phyloP scores from a whole-genome alignment of 768 basidiomycete species.

The Termitomyces sp. region DNA sequence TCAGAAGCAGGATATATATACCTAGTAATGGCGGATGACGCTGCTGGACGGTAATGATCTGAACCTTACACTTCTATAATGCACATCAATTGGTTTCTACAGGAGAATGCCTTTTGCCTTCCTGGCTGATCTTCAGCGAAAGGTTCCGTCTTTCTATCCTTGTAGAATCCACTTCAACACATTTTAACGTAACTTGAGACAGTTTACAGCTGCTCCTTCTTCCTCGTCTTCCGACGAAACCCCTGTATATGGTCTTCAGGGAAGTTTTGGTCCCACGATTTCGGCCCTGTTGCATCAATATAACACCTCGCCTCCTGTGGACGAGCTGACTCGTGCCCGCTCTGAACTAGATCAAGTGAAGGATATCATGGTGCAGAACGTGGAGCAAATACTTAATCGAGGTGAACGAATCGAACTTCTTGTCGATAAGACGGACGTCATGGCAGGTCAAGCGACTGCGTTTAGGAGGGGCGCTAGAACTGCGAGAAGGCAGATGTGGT shows the following conservation, averaged over 20 bases:
- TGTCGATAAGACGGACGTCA: conserved; percentile 94
- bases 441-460: conserved; percentile 91
- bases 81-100: conserved; percentile 1
- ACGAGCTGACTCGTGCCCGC: conserved; percentile 88
- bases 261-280: conserved; percentile 63
- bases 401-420: conserved; percentile 95
- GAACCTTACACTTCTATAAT: neutral
- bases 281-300: conserved; percentile 79
- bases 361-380: conserved; percentile 98
- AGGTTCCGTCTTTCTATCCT: conserved; percentile 34
- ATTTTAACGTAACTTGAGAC: neutral
- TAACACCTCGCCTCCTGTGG: conserved; percentile 81
- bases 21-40: conserved; percentile 93
- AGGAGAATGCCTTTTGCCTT: conserved; percentile 95
- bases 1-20: conserved; percentile 84
- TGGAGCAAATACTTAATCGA: conserved; percentile 89
- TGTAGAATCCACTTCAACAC: conserved; percentile 1
- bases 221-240: conserved; percentile 52
- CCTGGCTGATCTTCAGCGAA: conserved; percentile 78
- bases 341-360: conserved; percentile 87
- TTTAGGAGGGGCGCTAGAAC: conserved; percentile 85
- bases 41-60: conserved; percentile 68
- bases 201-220: conserved; percentile 62
- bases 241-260: conserved; percentile 64
- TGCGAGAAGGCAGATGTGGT: conserved; percentile 86